Evolutionary conservation across 164 flowering plant species (phyloP).

Genomic region (Umbilicus rupestris): DNA sequence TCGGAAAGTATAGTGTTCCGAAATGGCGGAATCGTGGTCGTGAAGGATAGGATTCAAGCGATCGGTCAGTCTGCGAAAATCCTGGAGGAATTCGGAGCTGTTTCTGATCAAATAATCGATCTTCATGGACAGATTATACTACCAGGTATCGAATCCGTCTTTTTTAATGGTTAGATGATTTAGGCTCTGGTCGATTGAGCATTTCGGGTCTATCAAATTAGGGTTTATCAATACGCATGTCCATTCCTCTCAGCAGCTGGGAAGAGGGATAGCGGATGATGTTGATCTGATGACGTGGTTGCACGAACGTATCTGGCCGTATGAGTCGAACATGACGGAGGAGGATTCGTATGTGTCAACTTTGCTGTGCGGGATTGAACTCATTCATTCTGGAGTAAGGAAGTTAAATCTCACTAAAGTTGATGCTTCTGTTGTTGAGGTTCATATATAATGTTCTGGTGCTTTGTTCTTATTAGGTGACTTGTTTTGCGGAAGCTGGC

Average conservation of each 20-base stretch:
- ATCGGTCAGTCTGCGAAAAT: slow-evolving; percentile 55
- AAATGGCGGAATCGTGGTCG: slow-evolving; percentile 46
- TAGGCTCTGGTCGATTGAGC: too few species aligned
- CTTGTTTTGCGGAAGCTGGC: slow-evolving; percentile 96
- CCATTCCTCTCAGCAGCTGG: slow-evolving; percentile 87
- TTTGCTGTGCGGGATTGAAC: slow-evolving; percentile 82
- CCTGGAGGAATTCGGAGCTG: slow-evolving; percentile 27
- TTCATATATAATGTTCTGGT: background rate
- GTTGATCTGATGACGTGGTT: slow-evolving; percentile 85
- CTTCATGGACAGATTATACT: slow-evolving; percentile 53
- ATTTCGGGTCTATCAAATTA: slow-evolving; percentile 7
- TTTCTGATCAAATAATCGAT: slow-evolving; percentile 33
- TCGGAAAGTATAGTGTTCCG: slow-evolving; percentile 37
- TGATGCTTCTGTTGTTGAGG: background rate
- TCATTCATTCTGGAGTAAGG: slow-evolving; percentile 79
- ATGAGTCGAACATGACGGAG: slow-evolving; percentile 75
- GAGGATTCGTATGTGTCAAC: slow-evolving; percentile 76
- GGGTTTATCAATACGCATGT: slow-evolving; percentile 86
- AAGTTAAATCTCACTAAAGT: too few species aligned
- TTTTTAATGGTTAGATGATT: background rate
- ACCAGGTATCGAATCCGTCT: slow-evolving; percentile 33
- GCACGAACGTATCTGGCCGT: slow-evolving; percentile 83
- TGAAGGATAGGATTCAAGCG: slow-evolving; percentile 40
- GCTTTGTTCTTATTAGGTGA: slow-evolving; percentile 36
- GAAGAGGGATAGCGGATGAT: slow-evolving; percentile 86